Conservation (phyloP, 2,329 filamentous ascomycete species). For the Ascochyta clinopodiicola region DNA sequence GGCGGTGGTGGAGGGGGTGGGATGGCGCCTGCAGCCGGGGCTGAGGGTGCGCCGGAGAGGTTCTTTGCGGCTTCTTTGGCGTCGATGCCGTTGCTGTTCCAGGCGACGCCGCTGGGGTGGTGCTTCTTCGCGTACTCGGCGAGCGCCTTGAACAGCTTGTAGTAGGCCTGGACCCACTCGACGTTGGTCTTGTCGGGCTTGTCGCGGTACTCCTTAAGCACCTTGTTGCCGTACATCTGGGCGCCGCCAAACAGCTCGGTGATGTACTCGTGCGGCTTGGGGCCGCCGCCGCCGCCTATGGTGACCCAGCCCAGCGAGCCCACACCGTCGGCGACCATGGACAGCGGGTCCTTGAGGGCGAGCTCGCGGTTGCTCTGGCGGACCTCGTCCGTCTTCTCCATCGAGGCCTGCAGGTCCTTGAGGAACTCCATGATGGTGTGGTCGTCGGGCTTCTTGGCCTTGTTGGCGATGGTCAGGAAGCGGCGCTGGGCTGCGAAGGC, state of each 20-base stretch:
- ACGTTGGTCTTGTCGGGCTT: conserved; percentile 75
- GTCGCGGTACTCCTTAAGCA: conserved; percentile 89
- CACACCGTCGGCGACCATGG: conserved; percentile 88
- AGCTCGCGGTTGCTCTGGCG: conserved; percentile 81
- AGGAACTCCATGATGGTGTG: conserved; percentile 76
- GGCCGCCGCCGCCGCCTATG: conserved; percentile 63
- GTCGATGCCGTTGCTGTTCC: conserved; percentile 81
- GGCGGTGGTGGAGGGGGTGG: conserved; percentile 70
- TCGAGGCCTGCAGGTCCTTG: conserved; percentile 83
- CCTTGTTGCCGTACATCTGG: conserved; percentile 93
- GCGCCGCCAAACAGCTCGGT: conserved; percentile 82
- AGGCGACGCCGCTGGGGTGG: conserved; percentile 78
- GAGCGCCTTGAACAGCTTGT: conserved; percentile 85
- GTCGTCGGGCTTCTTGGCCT: conserved; percentile 88
- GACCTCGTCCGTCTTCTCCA: conserved; percentile 79
- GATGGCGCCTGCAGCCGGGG: conserved; percentile 63
- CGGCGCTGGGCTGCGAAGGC: conserved; percentile 85
- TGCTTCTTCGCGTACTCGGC: conserved; percentile 84
- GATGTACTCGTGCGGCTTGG: conserved; percentile 83
- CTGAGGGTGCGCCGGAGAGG: conserved; percentile 53
- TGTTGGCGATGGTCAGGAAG: conserved; percentile 86
- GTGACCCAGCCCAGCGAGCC: conserved; percentile 90
- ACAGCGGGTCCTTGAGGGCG: conserved; percentile 79
- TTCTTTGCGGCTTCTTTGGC: conserved; percentile 73
- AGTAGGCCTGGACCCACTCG: conserved; percentile 92